Evolutionary conservation across 805 yeast genomes (phyloP), one percentile per base, ranked within the genome.

Genomic region (Ogataea saltuana): DNA sequence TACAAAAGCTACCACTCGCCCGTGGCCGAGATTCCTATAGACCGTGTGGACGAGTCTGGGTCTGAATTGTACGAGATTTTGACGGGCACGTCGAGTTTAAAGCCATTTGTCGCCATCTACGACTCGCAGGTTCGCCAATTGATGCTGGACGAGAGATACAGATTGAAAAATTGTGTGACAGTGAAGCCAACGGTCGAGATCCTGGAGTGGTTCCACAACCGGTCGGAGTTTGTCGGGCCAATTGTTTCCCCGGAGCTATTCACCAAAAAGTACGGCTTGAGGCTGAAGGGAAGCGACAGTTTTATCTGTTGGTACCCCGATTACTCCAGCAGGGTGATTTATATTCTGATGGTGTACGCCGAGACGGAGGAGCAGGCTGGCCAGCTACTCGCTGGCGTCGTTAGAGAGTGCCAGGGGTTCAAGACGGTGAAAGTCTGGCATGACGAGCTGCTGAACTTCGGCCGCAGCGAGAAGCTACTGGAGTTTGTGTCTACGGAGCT

Each of bases 251-350:
- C 46, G 15, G 35, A 34, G 1, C 30, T 45, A 11, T 42, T 28
- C n/a, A 17, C 39, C 13, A 25, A 39, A 4, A 15, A 32, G 16
- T 34, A 43, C 34, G 54, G 59, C 20, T 6, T 48, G 22, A 17
- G 38, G 12, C 44, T 49, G 23, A 36, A 41, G 10, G 45, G 44
- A 15, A 16, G 47, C 1, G 37, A 45, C 5, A 64, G 69, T 17
- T 75, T 70, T 49, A 56, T 71, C 7, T 50, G 71, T 12, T 77
- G 80, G 79, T 65, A 61, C 33, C 74, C 70, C 41, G 71, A 71
- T 33, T 45, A 42, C 25, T 32, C 35, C 8, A 39, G 36, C 3
- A 45, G 50, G 16, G n/a, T 27, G 2, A 44, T 55, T 2, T 31
- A 39, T 2, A 38, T 62, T 11, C 31, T 58, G 37, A 43, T 53